These are phyloP conservation scores for Sclerotiophoma versabilis DNA, from an alignment of 2,329 filamentous ascomycete species.

Conservation along the genomic window DNA sequence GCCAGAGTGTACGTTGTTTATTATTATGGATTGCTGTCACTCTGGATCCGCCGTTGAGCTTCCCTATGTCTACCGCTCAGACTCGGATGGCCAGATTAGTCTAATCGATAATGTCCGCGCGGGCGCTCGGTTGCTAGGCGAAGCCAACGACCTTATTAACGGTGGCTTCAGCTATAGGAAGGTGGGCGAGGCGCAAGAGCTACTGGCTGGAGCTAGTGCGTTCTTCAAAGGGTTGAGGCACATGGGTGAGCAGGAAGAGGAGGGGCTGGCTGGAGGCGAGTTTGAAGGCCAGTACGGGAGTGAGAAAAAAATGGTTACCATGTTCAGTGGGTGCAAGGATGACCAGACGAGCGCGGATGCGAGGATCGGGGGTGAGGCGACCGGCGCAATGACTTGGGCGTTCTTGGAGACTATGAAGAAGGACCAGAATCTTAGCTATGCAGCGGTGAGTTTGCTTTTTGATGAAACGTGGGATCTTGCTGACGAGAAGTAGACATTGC, in stretches of 20 bases:
- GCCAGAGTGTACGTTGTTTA: conserved; percentile 59
- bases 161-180: conserved; percentile 60
- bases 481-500: conserved; percentile 38
- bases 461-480: background rate
- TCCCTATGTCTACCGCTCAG: conserved; percentile 64
- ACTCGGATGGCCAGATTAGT: conserved; percentile 63
- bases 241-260: conserved; percentile 55
- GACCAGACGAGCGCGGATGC: conserved; percentile 61
- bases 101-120: conserved; percentile 63
- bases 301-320: conserved; percentile 58
- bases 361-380: conserved; percentile 52
- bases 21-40: conserved; percentile 69
- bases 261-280: conserved; percentile 46
- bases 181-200: conserved; percentile 58
- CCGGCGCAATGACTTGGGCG: conserved; percentile 58
- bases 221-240: conserved; percentile 63
- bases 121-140: conserved; percentile 59
- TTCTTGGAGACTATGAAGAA: conserved; percentile 55
- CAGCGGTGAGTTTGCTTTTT: conserved; percentile 40
- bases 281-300: conserved; percentile 55
- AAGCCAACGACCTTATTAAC: conserved; percentile 59
- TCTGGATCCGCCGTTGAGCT: conserved; percentile 66
- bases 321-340: conserved; percentile 60
- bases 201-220: conserved; percentile 61
- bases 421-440: conserved; percentile 48